A percentile compares a stretch with the other conserved stretches of the same genome.
These are phyloP conservation scores for Neonothopanus nambi DNA, from an alignment of 1,284 basidiomycete genomes.

Conservation along the genomic window DNA sequence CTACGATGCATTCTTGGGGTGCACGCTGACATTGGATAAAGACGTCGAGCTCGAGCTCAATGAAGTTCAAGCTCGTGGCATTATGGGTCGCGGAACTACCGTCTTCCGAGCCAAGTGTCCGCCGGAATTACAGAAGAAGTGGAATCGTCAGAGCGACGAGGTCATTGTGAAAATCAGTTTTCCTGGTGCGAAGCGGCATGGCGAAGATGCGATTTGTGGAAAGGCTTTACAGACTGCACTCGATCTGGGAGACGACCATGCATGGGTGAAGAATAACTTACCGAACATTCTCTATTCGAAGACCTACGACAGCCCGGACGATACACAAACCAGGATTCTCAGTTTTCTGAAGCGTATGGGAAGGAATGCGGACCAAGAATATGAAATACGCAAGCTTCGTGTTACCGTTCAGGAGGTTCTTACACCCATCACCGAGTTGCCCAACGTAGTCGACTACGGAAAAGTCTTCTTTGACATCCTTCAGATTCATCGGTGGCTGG, in stretches of 20 bases:
- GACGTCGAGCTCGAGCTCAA: background rate
- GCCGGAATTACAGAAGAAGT: no score
- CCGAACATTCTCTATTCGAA: conserved; percentile 4
- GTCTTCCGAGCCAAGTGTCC: conserved; percentile 1
- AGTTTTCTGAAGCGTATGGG: background rate
- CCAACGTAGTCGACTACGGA: background rate
- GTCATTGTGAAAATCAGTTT: conserved; percentile 12
- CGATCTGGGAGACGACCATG: background rate
- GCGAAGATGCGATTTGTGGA: background rate
- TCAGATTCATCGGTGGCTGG: background rate
- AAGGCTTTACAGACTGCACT: background rate
- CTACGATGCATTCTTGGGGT: no score
- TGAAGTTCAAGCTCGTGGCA: background rate
- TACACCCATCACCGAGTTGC: conserved; percentile 1
- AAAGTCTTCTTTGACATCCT: conserved; percentile 11
- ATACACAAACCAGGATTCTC: background rate
- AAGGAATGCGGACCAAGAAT: background rate
- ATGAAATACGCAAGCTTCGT: conserved; percentile 8
- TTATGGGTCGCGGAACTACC: conserved; percentile 2
- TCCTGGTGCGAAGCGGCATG: background rate
- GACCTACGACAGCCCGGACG: background rate
- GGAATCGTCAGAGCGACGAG: background rate
- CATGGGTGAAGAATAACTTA: conserved; percentile 13
- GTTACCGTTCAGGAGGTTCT: background rate
- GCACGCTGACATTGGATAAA: no score